Conservation (phyloP, 768 basidiomycete species). For the Suillus alpinus region DNA sequence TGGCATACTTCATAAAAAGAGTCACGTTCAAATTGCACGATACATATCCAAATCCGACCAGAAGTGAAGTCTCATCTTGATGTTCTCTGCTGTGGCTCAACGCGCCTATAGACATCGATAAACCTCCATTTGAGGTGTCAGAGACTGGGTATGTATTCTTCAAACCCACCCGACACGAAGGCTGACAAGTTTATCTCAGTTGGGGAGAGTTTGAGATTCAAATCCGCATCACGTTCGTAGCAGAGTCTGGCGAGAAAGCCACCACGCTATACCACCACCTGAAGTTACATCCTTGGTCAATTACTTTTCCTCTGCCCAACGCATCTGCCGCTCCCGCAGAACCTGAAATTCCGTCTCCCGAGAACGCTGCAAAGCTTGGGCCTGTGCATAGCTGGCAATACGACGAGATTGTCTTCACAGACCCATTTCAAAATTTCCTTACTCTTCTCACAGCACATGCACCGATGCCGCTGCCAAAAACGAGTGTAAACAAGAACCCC, state of each 20-base stretch:
- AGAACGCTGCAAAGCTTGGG: slow-evolving; percentile 61
- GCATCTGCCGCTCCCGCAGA: slow-evolving; percentile 37
- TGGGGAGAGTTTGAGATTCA: slow-evolving; percentile 99
- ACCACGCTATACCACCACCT: slow-evolving; percentile 88
- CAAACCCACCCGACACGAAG: not conserved
- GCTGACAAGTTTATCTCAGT: slow-evolving; percentile 31
- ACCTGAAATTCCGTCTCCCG: slow-evolving; percentile 65
- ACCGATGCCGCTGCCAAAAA: slow-evolving; percentile 75
- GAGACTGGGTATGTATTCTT: slow-evolving; percentile 76
- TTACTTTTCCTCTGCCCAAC: slow-evolving; percentile 25
- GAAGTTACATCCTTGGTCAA: slow-evolving; percentile 89
- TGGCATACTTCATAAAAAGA: slow-evolving; percentile 89
- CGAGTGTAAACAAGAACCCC: slow-evolving; percentile 42
- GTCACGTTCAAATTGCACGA: slow-evolving; percentile 98
- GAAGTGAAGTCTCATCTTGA: slow-evolving; percentile 58
- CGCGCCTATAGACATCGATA: slow-evolving; percentile 69
- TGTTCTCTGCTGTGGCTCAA: not conserved
- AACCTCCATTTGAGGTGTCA: slow-evolving; percentile 90
- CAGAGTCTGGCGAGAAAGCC: slow-evolving; percentile 90
- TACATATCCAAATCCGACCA: slow-evolving; percentile 85
- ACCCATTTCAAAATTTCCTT: slow-evolving; percentile 87
- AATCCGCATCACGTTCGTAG: slow-evolving; percentile 85
- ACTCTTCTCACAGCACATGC: slow-evolving; percentile 77
- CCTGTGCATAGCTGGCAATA: slow-evolving; percentile 98
- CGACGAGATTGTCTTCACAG: slow-evolving; percentile 95